Percentiles rank a stretch among this genome's conserved stretches.
Conservation (phyloP, 768 basidiomycete genomes). For the Leccinum subtestaceum region DNA sequence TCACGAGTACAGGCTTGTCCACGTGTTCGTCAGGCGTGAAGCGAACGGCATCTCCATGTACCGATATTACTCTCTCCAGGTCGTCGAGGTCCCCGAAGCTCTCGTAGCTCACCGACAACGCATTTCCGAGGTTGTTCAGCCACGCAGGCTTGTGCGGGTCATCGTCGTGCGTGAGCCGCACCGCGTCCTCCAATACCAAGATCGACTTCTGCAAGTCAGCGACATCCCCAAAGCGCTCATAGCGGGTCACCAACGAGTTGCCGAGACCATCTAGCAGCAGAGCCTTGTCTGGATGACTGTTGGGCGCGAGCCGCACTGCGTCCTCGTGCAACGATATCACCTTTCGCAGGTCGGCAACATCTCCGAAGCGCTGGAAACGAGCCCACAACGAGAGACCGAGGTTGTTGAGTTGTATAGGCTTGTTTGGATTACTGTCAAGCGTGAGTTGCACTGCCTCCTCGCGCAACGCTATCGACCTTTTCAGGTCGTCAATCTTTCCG, state of each 20-base stretch:
- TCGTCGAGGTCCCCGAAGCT: background rate
- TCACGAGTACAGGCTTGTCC: background rate
- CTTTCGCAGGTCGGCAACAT: background rate
- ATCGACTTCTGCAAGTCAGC: background rate
- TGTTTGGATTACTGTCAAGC: background rate
- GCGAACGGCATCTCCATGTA: background rate
- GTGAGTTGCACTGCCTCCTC: background rate
- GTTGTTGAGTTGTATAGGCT: background rate
- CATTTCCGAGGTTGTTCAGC: background rate
- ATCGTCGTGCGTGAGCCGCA: background rate
- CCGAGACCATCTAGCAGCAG: background rate
- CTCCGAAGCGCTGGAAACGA: background rate
- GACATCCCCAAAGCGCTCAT: background rate
- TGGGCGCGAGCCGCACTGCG: background rate
- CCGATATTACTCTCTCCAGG: background rate
- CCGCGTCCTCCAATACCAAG: background rate
- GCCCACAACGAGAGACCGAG: background rate
- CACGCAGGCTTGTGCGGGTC: background rate
- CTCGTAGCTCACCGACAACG: background rate
- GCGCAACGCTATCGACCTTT: background rate
- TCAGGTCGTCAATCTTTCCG: background rate
- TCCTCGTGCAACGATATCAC: background rate
- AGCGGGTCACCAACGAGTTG: background rate
- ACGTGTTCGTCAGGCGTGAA: background rate
- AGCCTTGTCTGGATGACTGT: background rate